Evolutionary conservation across 768 basidiomycete genomes (phyloP).

Genomic region (Lactarius tabidus): DNA sequence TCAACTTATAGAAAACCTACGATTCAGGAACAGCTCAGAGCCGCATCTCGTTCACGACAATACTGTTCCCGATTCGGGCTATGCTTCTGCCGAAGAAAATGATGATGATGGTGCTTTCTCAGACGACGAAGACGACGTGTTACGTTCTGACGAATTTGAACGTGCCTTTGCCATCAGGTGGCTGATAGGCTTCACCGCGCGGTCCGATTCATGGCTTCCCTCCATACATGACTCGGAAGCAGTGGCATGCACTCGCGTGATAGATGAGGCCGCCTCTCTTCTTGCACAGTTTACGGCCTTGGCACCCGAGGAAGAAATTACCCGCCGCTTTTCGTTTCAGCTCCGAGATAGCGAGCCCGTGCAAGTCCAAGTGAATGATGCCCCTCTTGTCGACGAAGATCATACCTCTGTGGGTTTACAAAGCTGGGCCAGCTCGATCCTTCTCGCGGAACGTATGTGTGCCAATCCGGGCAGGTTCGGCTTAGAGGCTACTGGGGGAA

Average conservation of each 20-base stretch:
- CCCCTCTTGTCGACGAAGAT: conserved; percentile 55
- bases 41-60: conserved; percentile 37
- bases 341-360: conserved; percentile 29
- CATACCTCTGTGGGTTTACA: conserved; percentile 81
- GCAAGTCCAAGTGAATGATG: conserved; percentile 63
- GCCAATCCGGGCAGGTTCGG: conserved; percentile 42
- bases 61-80: conserved; percentile 66
- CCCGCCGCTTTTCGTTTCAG: conserved; percentile 51
- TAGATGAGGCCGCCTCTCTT: conserved; percentile 58
- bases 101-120: conserved; percentile 28
- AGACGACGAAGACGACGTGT: conserved; percentile 29
- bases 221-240: conserved; percentile 33
- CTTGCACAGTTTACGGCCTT: conserved; percentile 48
- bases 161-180: conserved; percentile 66
- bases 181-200: conserved; percentile 65
- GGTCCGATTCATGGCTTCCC: conserved; percentile 50
- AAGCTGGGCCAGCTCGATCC: conserved; percentile 78
- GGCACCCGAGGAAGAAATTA: conserved; percentile 41
- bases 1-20: conserved; percentile 29
- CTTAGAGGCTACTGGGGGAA: conserved; percentile 23
- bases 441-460: conserved; percentile 63
- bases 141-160: conserved; percentile 61
- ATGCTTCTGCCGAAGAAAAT: conserved; percentile 53
- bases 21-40: not conserved
- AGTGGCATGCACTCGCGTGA: conserved; percentile 38